Percentiles rank a stretch among this genome's conserved stretches.
Evolutionary conservation across 306 rosid genomes (phyloP).

Genomic region (Prunus fruticosa): DNA sequence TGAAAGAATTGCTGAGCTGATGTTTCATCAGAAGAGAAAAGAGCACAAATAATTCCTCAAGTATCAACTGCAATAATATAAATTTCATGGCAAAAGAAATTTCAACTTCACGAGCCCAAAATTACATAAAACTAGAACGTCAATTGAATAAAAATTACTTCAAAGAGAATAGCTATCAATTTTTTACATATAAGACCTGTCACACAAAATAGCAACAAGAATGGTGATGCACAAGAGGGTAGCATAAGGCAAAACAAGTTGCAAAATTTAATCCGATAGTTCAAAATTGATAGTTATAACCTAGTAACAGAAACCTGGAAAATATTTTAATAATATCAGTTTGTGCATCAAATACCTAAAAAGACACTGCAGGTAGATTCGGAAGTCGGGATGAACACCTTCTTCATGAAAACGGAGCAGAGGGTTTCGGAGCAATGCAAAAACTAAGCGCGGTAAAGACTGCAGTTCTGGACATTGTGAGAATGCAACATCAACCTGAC

Average conservation of each 20-base stretch:
- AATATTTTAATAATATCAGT: background rate
- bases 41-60: background rate
- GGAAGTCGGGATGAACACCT: constrained; percentile 93
- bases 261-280: background rate
- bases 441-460: constrained; percentile 78
- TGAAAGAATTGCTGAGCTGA: constrained; percentile 17
- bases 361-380: constrained; percentile 93
- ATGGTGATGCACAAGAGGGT: background rate
- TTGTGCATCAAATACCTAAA: constrained; percentile 60
- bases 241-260: background rate
- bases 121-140: background rate
- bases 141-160: background rate
- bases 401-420: constrained; percentile 93
- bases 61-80: background rate
- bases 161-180: background rate
- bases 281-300: constrained; percentile 8
- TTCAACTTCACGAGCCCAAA: background rate
- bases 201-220: background rate
- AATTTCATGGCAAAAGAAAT: background rate
- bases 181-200: background rate
- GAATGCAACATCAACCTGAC: constrained; percentile 81
- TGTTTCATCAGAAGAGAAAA: background rate
- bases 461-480: constrained; percentile 91
- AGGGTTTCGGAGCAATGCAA: constrained; percentile 91
- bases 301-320: background rate